Percentiles rank a stretch among this genome's conserved stretches.
Conservation (phyloP, 1,284 basidiomycete species). For the Hemileia vastatrix region DNA sequence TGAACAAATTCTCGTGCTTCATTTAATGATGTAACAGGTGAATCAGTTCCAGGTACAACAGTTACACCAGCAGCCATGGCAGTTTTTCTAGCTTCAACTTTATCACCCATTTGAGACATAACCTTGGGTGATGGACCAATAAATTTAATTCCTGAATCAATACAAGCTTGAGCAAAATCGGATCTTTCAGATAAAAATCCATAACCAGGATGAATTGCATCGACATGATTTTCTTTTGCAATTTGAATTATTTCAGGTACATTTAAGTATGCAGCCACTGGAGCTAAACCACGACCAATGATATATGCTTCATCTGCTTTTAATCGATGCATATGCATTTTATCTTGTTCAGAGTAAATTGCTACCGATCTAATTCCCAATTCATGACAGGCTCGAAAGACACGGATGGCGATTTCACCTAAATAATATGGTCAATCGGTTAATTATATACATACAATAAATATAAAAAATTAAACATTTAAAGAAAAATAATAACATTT, state of each 20-base stretch:
- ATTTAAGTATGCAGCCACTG: slow-evolving; percentile 68
- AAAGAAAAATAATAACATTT: too few relatives aligned
- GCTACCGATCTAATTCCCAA: slow-evolving; percentile 52
- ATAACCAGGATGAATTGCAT: slow-evolving; percentile 59
- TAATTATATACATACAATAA: too few relatives aligned
- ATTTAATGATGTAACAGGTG: slow-evolving; percentile 47
- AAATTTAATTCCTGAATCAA: slow-evolving; percentile 53
- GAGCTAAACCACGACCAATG: slow-evolving; percentile 56
- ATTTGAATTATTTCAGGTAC: too few relatives aligned
- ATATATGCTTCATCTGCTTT: slow-evolving; percentile 51
- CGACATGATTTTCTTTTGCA: slow-evolving; percentile 49
- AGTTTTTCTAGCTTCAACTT: slow-evolving; percentile 54
- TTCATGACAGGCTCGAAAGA: slow-evolving; percentile 52
- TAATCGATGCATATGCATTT: slow-evolving; percentile 52
- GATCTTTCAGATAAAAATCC: slow-evolving; percentile 62
- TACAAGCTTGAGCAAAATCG: slow-evolving; percentile 52
- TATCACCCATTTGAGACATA: slow-evolving; percentile 56
- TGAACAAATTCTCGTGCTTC: slow-evolving; percentile 49
- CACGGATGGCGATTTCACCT: slow-evolving; percentile 54
- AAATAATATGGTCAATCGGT: too few relatives aligned
- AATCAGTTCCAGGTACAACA: slow-evolving; percentile 54
- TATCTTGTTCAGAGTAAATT: slow-evolving; percentile 53
- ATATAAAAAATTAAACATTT: too few relatives aligned
- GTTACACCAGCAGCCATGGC: slow-evolving; percentile 52
- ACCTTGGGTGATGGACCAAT: slow-evolving; percentile 54